These are phyloP conservation scores for Tricholoma matsutake DNA, from an alignment of 768 basidiomycete genomes.

Conservation along the genomic window DNA sequence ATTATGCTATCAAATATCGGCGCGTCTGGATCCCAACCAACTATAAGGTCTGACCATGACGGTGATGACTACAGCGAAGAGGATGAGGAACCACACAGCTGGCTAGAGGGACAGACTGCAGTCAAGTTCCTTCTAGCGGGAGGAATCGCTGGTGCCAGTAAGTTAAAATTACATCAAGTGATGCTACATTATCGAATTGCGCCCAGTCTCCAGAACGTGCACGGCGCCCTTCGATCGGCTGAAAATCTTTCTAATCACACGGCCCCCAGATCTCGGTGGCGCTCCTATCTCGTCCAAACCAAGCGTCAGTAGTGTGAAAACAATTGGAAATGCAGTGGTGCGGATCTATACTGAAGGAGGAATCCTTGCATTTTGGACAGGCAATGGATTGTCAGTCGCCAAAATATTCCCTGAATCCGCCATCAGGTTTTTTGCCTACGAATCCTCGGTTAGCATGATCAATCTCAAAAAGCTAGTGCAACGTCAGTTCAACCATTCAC, in stretches of 20 bases:
- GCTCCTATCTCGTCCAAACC: conserved; percentile 41
- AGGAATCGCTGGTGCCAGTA: conserved; percentile 91
- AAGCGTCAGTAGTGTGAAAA: conserved; percentile 51
- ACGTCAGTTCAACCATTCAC: conserved; percentile 7
- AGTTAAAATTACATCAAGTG: conserved; percentile 34
- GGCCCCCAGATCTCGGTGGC: conserved; percentile 70
- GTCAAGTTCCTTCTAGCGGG: conserved; percentile 91
- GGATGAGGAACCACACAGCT: conserved; percentile 56
- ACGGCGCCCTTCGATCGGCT: conserved; percentile 98
- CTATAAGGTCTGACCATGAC: conserved; percentile 30
- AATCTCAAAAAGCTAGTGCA: neutral
- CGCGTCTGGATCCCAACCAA: conserved; percentile 10
- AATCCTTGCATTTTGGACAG: conserved; percentile 94
- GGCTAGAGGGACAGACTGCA: conserved; percentile 68
- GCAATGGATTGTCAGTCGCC: conserved; percentile 87
- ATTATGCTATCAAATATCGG: conserved; percentile 7
- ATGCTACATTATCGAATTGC: conserved; percentile 27
- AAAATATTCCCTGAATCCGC: conserved; percentile 99
- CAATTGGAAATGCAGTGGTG: conserved; percentile 68
- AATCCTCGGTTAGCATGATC: conserved; percentile 70
- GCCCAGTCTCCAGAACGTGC: conserved; percentile 88
- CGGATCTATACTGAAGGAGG: conserved; percentile 91
- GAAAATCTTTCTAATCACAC: conserved; percentile 94
- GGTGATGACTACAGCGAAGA: conserved; percentile 43
- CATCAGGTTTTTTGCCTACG: conserved; percentile 96